Percentiles rank a stretch among this genome's conserved stretches.
Conservation (phyloP, 129 eudicot genomes). For the Artemisia annua region DNA sequence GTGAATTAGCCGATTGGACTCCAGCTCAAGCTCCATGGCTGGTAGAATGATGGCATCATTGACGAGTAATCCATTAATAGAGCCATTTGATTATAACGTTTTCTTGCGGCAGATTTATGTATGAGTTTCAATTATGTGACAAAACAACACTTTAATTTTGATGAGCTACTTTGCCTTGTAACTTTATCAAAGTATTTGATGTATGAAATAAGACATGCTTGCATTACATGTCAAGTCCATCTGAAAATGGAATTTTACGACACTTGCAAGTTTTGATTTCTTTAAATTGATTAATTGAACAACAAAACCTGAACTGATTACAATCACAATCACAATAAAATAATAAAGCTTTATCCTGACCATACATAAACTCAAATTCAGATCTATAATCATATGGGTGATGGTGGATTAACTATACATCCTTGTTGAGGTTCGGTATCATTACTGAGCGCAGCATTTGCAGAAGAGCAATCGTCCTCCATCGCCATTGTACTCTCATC, state of each 20-base stretch:
- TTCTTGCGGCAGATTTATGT: constrained; percentile 29
- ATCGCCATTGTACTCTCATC: constrained; percentile 28
- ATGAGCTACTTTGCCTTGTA: constrained; percentile 1
- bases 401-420: constrained; percentile 15
- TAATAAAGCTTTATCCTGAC: not conserved
- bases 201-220: not conserved
- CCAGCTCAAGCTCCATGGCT: constrained; percentile 83
- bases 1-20: constrained; percentile 82
- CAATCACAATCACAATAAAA: constrained; percentile 17
- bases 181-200: constrained; percentile 11
- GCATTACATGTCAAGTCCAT: not conserved
- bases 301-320: constrained; percentile 4
- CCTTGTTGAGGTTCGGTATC: constrained; percentile 27
- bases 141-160: not conserved
- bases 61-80: constrained; percentile 8
- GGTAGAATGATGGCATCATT: constrained; percentile 43
- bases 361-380: constrained; percentile 8
- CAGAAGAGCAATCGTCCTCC: constrained; percentile 43
- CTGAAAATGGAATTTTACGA: not conserved
- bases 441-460: constrained; percentile 34
- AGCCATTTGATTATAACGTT: constrained; percentile 15
- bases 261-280: not conserved
- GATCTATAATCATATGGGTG: constrained; percentile 1
- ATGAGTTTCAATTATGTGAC: constrained; percentile 10
- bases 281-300: not conserved